phyloP scores from a whole-genome alignment of 192 early-diverging fungal species.

The Funneliformis geosporum region DNA sequence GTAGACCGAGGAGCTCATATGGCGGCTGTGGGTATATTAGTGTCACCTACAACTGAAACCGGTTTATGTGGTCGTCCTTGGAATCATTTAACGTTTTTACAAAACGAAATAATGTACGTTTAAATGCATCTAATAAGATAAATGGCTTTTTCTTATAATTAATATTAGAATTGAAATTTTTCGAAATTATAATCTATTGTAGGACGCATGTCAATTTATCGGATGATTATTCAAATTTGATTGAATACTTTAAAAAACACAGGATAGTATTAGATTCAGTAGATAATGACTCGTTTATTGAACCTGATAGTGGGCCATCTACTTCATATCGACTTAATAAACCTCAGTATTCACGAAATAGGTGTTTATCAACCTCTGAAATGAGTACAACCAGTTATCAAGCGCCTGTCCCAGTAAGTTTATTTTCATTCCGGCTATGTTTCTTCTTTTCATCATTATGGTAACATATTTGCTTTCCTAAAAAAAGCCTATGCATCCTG shows the following conservation, averaged over 20 bases:
- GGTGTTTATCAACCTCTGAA: slow-evolving; percentile 15
- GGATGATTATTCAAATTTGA: slow-evolving; percentile 25
- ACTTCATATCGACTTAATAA: neutral
- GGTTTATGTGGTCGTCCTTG: slow-evolving; percentile 52
- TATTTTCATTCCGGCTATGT: neutral
- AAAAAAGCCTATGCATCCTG: slow-evolving; percentile 42
- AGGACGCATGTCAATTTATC: slow-evolving; percentile 17
- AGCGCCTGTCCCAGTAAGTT: neutral
- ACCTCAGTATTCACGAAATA: neutral
- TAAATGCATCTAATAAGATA: neutral
- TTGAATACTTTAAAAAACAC: slow-evolving; percentile 25
- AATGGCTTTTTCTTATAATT: neutral
- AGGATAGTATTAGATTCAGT: neutral
- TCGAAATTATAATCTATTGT: neutral
- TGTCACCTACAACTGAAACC: slow-evolving; percentile 43
- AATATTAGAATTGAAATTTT: neutral
- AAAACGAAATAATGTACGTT: slow-evolving; percentile 42
- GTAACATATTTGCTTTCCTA: no score
- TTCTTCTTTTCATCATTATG: neutral
- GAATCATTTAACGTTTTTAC: slow-evolving; percentile 49
- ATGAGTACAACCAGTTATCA: slow-evolving; percentile 2
- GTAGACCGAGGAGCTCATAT: slow-evolving; percentile 56
- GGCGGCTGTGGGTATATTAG: slow-evolving; percentile 52
- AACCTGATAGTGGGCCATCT: no score
- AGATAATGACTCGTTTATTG: neutral